Evolutionary conservation across 768 basidiomycete species (phyloP).

Genomic region (Albatrellus ellisii): DNA sequence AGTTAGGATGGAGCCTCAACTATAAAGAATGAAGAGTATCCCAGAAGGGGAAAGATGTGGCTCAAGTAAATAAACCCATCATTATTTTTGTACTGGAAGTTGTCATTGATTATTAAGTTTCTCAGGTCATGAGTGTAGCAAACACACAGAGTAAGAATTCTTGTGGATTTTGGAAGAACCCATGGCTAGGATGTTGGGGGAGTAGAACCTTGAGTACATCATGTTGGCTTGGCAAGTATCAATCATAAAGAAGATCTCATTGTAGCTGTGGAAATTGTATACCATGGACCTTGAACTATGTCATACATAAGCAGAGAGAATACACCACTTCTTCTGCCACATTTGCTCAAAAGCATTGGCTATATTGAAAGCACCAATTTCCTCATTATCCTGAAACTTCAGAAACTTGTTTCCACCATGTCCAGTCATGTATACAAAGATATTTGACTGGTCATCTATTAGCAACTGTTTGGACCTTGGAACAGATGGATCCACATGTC

Average conservation of each 20-base stretch:
- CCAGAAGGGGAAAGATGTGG: too few relatives aligned
- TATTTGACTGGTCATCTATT: conserved; percentile 80
- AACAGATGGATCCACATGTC: conserved; percentile 70
- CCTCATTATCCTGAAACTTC: conserved; percentile 98
- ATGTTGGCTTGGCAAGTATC: conserved; percentile 98
- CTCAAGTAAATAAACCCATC: too few relatives aligned
- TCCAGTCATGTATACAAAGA: conserved; percentile 99
- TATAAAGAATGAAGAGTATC: too few relatives aligned
- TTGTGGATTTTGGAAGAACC: conserved; percentile 77
- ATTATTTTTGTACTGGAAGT: conserved; percentile 75
- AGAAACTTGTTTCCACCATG: conserved; percentile 97
- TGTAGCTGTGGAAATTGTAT: conserved; percentile 41
- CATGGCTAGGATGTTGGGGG: conserved; percentile 84
- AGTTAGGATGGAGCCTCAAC: too few relatives aligned
- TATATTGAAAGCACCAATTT: conserved; percentile 93
- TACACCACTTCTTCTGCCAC: conserved; percentile 89
- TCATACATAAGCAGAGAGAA: not conserved
- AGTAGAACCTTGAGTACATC: conserved; percentile 88
- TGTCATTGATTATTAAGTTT: not conserved
- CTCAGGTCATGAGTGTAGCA: not conserved
- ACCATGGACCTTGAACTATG: not conserved
- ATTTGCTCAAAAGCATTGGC: conserved; percentile 98
- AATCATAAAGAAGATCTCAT: conserved; percentile 95
- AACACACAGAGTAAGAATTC: conserved; percentile 82
- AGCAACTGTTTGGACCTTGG: conserved; percentile 88